A percentile compares a stretch with the other conserved stretches of the same genome.
These are phyloP conservation scores for Metschnikowia shivogae DNA, from an alignment of 805 yeast genomes.

Conservation along the genomic window DNA sequence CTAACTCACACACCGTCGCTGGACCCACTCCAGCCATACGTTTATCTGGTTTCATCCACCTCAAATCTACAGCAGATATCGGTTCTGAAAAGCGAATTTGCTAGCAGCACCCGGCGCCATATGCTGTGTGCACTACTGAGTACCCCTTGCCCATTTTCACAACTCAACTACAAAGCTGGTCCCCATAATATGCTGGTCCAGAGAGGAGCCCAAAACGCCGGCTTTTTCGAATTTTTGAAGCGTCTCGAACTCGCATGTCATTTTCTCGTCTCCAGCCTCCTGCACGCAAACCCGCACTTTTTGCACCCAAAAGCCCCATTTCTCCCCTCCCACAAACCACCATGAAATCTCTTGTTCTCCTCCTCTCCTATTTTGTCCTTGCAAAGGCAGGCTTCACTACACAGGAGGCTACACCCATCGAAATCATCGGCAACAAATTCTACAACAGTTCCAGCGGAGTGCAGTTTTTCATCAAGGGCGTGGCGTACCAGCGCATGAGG, in stretches of 20 bases:
- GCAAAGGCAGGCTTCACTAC: conserved; percentile 5
- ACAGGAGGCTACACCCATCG: conserved; percentile 36
- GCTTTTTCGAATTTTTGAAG: neutral
- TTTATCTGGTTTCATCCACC: too few relatives aligned
- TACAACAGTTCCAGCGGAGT: conserved; percentile 67
- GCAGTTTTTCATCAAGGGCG: conserved; percentile 83
- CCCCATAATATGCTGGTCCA: too few relatives aligned
- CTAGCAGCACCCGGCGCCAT: too few relatives aligned
- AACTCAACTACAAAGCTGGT: too few relatives aligned
- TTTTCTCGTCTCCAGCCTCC: neutral
- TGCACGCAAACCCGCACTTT: conserved; percentile 1
- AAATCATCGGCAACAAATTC: conserved; percentile 70
- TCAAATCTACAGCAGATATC: too few relatives aligned
- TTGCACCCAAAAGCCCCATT: conserved; percentile 8
- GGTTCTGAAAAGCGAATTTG: too few relatives aligned
- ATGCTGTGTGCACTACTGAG: too few relatives aligned
- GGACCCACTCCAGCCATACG: too few relatives aligned
- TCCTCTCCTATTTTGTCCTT: neutral
- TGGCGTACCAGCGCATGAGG: conserved; percentile 78
- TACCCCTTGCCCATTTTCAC: too few relatives aligned
- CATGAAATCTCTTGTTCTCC: neutral
- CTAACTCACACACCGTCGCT: too few relatives aligned
- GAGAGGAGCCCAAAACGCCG: neutral
- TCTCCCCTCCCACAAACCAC: neutral
- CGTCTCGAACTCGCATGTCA: neutral